These are phyloP conservation scores for Kokia cookei DNA, from an alignment of 441 rosid genomes.

Conservation along the genomic window DNA sequence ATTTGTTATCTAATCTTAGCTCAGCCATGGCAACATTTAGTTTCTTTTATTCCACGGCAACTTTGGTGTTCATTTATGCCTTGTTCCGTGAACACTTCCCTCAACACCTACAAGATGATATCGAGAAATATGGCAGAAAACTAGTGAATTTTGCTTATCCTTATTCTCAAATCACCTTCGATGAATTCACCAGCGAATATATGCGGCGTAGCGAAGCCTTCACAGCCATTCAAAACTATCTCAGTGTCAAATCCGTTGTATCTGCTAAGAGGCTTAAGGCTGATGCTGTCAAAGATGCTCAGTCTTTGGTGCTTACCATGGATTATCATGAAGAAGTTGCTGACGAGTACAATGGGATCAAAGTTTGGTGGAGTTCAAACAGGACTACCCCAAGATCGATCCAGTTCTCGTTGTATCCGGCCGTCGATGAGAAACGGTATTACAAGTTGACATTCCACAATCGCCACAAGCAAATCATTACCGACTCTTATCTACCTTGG, in stretches of 20 bases:
- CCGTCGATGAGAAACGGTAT: slow-evolving; percentile 24
- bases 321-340: slow-evolving; percentile 61
- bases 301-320: slow-evolving; percentile 41
- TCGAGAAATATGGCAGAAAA: slow-evolving; percentile 9
- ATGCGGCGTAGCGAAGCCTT: slow-evolving; percentile 16
- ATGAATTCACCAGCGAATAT: slow-evolving; percentile 19
- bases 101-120: slow-evolving; percentile 2
- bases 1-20: neutral
- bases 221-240: slow-evolving; percentile 26
- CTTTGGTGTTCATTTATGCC: slow-evolving; percentile 12
- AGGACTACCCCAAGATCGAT: slow-evolving; percentile 5
- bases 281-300: slow-evolving; percentile 13
- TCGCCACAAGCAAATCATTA: slow-evolving; percentile 31
- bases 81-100: slow-evolving; percentile 24
- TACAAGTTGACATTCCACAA: slow-evolving; percentile 47
- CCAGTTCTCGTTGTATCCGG: slow-evolving; percentile 18
- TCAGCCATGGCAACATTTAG: slow-evolving; percentile 12
- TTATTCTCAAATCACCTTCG: slow-evolving; percentile 23
- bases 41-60: neutral
- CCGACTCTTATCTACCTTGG: slow-evolving; percentile 30
- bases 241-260: slow-evolving; percentile 10
- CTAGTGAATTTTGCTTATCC: slow-evolving; percentile 13
- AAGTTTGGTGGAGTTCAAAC: slow-evolving; percentile 41
- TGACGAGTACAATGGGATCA: slow-evolving; percentile 36
- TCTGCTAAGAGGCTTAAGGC: slow-evolving; percentile 27